A percentile compares a stretch with the other conserved stretches of the same genome.
These are phyloP conservation scores for Heteromeles arbutifolia DNA, from an alignment of 306 rosid genomes.

Conservation along the genomic window DNA sequence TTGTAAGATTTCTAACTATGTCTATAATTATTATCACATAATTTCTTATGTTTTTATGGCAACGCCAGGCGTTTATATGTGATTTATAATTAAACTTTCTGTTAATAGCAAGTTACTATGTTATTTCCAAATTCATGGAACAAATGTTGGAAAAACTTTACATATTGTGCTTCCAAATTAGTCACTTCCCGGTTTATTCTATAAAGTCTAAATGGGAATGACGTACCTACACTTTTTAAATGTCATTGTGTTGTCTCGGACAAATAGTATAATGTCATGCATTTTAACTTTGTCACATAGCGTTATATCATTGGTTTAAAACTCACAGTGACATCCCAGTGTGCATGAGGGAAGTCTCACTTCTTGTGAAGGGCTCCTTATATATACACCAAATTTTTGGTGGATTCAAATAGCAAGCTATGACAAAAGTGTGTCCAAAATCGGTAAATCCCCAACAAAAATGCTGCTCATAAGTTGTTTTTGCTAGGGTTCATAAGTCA, in stretches of 20 bases:
- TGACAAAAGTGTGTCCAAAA: neutral
- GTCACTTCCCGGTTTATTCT: neutral
- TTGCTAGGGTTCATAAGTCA: neutral
- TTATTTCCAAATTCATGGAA: neutral
- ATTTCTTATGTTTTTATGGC: too few species aligned
- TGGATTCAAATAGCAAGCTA: neutral
- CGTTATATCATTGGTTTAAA: too few species aligned
- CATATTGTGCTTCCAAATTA: neutral
- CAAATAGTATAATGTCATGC: too few species aligned
- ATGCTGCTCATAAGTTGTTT: neutral
- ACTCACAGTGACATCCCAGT: too few species aligned
- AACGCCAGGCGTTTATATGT: neutral
- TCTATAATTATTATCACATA: too few species aligned
- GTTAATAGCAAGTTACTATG: neutral
- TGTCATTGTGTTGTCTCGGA: neutral
- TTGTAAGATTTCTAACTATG: neutral
- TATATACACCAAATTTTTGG: neutral
- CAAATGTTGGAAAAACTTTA: neutral
- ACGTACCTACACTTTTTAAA: too few species aligned
- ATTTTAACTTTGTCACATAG: too few species aligned
- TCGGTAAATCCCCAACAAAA: slow-evolving; percentile 22
- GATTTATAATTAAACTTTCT: neutral
- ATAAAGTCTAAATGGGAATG: too few species aligned
- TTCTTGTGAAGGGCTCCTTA: neutral
- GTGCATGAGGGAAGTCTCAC: neutral